These are phyloP conservation scores for Breviolum minutum DNA, from an alignment of 73 alveolate species.

Conservation along the genomic window DNA sequence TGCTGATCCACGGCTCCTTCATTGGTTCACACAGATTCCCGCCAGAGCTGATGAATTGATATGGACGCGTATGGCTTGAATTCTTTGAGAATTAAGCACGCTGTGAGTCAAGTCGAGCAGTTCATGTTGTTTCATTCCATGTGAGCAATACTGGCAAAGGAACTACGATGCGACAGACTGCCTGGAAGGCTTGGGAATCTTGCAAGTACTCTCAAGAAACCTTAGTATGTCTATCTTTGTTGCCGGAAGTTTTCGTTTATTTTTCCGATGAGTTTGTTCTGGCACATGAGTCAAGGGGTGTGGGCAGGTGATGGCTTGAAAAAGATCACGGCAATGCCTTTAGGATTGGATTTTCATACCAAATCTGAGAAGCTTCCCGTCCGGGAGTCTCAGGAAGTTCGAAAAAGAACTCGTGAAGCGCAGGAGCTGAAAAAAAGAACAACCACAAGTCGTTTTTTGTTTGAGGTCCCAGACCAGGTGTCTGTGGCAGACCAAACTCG, in stretches of 20 bases:
- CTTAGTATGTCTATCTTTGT: too few species aligned
- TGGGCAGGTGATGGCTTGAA: neutral
- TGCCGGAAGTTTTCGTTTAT: neutral
- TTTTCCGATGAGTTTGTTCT: neutral
- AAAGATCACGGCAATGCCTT: constrained; percentile 18
- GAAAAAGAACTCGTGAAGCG: too few species aligned
- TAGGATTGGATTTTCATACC: constrained; percentile 69
- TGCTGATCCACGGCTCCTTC: constrained; percentile 51
- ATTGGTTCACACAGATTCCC: constrained; percentile 50
- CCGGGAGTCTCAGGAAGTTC: neutral
- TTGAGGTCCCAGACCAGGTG: neutral
- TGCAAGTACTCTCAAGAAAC: too few species aligned
- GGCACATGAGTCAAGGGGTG: neutral
- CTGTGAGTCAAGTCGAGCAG: too few species aligned
- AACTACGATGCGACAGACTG: constrained; percentile 86
- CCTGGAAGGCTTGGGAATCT: neutral
- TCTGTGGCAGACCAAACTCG: neutral
- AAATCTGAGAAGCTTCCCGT: constrained; percentile 23
- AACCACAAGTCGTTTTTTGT: too few species aligned
- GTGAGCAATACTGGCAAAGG: neutral
- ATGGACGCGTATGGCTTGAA: too few species aligned
- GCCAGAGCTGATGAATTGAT: too few species aligned
- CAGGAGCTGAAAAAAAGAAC: too few species aligned
- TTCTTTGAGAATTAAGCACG: too few species aligned
- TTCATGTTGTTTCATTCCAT: too few species aligned